Evolutionary conservation across 1,284 basidiomycete species (phyloP), one percentile per base, ranked within the genome.

Genomic region (Porogramme epimiltina): DNA sequence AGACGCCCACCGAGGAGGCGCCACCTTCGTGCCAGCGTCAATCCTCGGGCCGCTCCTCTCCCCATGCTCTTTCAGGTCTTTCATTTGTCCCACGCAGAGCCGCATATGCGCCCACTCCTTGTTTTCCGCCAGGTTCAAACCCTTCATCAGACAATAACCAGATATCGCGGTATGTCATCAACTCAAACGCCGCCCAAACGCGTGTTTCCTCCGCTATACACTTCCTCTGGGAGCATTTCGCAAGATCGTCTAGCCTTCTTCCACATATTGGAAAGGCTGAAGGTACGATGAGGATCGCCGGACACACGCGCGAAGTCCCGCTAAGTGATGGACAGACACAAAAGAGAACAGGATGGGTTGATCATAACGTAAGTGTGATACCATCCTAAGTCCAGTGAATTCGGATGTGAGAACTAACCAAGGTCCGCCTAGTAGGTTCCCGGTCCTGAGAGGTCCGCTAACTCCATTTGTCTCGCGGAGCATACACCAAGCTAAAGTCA

Each of bases 261-360:
- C 54, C 94, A 97, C 66, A 74, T 95, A 20, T 70, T 97, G 0
- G 93, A 95, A 70, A 77, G 85, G 61, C 74, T 97, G 37, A 97
- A 97, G 84, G 93, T 37, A n/a, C 34, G 28, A 8, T 18, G 23
- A 42, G 25, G 43, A 22, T 52, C 22, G n/a, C 18, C 37, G 23
- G 49, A 33, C 8, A 31, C 28, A 8, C 6, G 6, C 6, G 8
- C 6, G 28, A 31, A 31, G 28, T 13, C 6, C 28, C 13, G 28
- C 28, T 31, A 6, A 31, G 8, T 8, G 16, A 15, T n/a, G 11
- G 47, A 20, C 59, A 95, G 92, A 93, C 91, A 0, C 92, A 96
- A 67, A 95, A 95, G 69, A 79, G 94, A n/a, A 95, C 93, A 0
- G 95, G 94, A 55, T 97, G 95, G 94, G 81, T 94, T 23, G 81